Evolutionary conservation across 1,139 yeast genomes (phyloP).

Genomic region (Saccharomyces hybrid): DNA sequence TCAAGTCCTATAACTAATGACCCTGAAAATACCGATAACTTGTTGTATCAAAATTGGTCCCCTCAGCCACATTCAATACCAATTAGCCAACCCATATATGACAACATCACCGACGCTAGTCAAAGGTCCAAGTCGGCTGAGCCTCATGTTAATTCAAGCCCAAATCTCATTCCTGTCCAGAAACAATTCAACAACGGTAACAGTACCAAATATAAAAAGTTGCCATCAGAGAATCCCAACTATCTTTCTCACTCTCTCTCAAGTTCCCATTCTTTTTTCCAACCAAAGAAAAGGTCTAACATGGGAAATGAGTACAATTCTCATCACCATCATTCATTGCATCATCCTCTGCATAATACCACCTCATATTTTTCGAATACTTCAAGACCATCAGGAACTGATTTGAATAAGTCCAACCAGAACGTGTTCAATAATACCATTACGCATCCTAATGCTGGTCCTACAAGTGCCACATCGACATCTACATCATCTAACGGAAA

Average conservation of each 20-base stretch:
- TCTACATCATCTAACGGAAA: slow-evolving; percentile 3
- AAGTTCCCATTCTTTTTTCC: neutral
- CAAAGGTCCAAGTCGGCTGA: slow-evolving; percentile 40
- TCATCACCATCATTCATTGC: neutral
- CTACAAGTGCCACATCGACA: slow-evolving; percentile 2
- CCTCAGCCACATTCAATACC: slow-evolving; percentile 23
- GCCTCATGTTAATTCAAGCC: slow-evolving; percentile 19
- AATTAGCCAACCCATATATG: slow-evolving; percentile 19
- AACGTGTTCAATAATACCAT: neutral
- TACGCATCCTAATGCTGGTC: slow-evolving; percentile 6
- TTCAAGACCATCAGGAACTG: neutral
- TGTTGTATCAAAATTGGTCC: slow-evolving; percentile 25
- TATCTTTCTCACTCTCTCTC: neutral
- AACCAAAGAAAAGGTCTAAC: slow-evolving; percentile 4
- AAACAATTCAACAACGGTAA: slow-evolving; percentile 7
- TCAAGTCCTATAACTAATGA: slow-evolving; percentile 6
- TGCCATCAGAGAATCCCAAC: neutral
- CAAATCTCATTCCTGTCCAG: slow-evolving; percentile 16
- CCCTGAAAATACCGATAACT: slow-evolving; percentile 6
- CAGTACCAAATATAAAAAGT: slow-evolving; percentile 2
- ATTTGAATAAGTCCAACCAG: neutral
- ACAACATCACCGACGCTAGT: slow-evolving; percentile 21
- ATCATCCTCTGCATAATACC: neutral
- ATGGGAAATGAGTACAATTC: slow-evolving; percentile 7
- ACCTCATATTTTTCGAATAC: neutral